Evolutionary conservation across 768 basidiomycete genomes (phyloP), one percentile per base, ranked within the genome.

Genomic region (Lactarius indigo): DNA sequence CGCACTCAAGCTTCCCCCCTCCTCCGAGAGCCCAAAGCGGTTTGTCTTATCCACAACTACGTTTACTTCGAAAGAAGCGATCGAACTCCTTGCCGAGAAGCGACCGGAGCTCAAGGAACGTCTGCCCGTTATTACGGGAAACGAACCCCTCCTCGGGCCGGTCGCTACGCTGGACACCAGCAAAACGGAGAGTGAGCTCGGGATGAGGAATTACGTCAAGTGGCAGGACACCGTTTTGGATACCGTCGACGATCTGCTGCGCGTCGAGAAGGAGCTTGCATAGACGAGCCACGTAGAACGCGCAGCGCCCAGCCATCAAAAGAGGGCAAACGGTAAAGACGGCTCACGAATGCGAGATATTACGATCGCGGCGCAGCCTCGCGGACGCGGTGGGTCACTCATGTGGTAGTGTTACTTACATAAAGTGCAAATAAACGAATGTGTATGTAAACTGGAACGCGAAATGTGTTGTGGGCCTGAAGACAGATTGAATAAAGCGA

Each of bases 41-140:
- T 73, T 74, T 68, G 50, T 76, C 41, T 35, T 75, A 30, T 69
- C 68, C 15, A 72, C 72, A 13, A 72, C 69, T 30, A 64, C 61
- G 23, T 72, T 75, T 56, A 73, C 72, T 5, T 76, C 70, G 73
- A 58, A 54, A n/a, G 74, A 74, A 13, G 76, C 71, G 1, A 68
- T 73, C 10, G 64, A 70, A 39, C 39, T 75, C 30, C 55, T 78
- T 18, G 66, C 57, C 0, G 47, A 56, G 9, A 68, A 66, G 18
- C 67, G 74, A 30, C 74, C 77, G 7, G 72, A 70, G 42, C 62
- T 76, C 12, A 70, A 64, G 61, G 69, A 33, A 5, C 68, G 75
- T 10, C 70, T 76, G 12, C 72, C 71, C 1, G 61, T 42, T 8
- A 31, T 69, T 17, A 68, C 62, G 20, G 67, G 55, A 7, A 37